Conservation (phyloP, 108 stramenopile species). For the Seminavis robusta region DNA sequence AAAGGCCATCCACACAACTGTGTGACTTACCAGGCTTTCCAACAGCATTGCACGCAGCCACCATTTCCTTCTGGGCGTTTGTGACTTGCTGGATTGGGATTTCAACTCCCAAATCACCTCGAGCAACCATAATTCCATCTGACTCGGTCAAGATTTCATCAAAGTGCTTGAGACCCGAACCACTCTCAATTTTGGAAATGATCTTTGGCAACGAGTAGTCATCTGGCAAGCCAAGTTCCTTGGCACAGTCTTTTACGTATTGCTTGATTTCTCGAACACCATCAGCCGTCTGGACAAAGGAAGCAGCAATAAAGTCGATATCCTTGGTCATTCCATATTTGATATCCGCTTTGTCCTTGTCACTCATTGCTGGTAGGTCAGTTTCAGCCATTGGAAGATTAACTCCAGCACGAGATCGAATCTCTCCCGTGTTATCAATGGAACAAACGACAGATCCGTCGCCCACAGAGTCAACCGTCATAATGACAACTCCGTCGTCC, state of each 20-base stretch:
- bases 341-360: conserved; percentile 85
- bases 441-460: conserved; percentile 58
- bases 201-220: conserved; percentile 67
- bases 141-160: conserved; percentile 84
- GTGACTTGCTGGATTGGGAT: conserved; percentile 93
- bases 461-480: conserved; percentile 67
- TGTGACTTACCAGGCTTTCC: conserved; percentile 92
- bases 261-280: conserved; percentile 80
- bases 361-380: conserved; percentile 85
- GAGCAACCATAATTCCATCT: conserved; percentile 91
- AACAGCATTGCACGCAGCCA: conserved; percentile 85
- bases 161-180: conserved; percentile 78
- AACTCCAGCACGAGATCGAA: conserved; percentile 94
- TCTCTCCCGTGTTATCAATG: conserved; percentile 77
- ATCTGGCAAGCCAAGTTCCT: conserved; percentile 58
- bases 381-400: conserved; percentile 95
- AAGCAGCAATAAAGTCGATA: conserved; percentile 91
- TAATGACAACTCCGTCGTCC: conserved; percentile 92
- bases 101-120: conserved; percentile 90
- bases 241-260: conserved; percentile 71
- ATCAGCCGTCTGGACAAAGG: conserved; percentile 84
- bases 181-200: conserved; percentile 86
- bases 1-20: too few species aligned
- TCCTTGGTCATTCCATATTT: conserved; percentile 85
- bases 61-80: conserved; percentile 98